These are phyloP conservation scores for Inosperma sp. DNA, from an alignment of 768 basidiomycete genomes.

Conservation along the genomic window DNA sequence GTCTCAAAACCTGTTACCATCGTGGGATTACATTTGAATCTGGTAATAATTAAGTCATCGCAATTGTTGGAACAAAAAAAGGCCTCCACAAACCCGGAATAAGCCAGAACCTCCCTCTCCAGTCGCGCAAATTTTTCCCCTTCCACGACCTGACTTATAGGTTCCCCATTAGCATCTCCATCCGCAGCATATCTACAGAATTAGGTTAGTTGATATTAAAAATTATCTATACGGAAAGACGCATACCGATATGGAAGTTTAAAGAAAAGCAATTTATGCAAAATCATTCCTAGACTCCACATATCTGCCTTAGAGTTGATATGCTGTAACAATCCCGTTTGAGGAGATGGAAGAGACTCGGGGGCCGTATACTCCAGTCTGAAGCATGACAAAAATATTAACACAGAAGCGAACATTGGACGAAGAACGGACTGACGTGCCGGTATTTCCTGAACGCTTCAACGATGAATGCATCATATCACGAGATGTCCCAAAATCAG, in stretches of 20 bases:
- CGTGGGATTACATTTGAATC: conserved; percentile 48
- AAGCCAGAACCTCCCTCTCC: conserved; percentile 67
- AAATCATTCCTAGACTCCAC: conserved; percentile 97
- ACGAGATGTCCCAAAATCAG: conserved; percentile 92
- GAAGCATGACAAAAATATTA: neutral
- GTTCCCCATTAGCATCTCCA: conserved; percentile 46
- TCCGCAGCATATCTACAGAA: conserved; percentile 51
- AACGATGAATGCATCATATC: conserved; percentile 74
- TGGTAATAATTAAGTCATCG: conserved; percentile 15
- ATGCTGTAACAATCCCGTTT: conserved; percentile 60
- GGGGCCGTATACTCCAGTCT: conserved; percentile 88
- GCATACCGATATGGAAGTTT: conserved; percentile 73
- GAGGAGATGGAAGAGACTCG: conserved; percentile 71
- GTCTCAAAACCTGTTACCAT: conserved; percentile 57
- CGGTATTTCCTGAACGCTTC: conserved; percentile 84
- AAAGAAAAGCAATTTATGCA: conserved; percentile 92
- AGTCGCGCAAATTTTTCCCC: conserved; percentile 62
- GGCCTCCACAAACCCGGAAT: conserved; percentile 67
- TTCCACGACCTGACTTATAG: conserved; percentile 40
- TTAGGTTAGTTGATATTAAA: neutral
- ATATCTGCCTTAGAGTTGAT: conserved; percentile 89
- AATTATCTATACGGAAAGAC: neutral
- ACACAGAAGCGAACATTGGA: neutral
- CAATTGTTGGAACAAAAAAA: neutral
- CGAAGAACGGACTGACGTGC: conserved; percentile 71